Percentiles rank a stretch among this genome's conserved stretches.
Conservation (phyloP, 2,329 filamentous ascomycete genomes). For the Alternaria solani region DNA sequence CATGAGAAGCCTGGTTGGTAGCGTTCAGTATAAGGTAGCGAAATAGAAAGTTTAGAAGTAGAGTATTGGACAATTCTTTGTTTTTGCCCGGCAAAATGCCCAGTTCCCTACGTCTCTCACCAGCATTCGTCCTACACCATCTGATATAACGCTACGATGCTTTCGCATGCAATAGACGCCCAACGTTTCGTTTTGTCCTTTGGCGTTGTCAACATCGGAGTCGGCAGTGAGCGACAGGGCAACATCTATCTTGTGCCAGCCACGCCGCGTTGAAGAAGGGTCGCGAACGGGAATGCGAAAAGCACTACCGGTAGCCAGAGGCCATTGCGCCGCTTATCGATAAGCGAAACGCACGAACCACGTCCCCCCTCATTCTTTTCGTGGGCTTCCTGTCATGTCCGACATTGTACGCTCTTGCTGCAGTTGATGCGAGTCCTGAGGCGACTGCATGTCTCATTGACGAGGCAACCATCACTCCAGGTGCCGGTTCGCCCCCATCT, state of each 20-base stretch:
- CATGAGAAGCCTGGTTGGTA: neutral
- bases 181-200: no score
- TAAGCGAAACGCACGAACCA: slow-evolving; percentile 10
- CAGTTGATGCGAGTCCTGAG: slow-evolving; percentile 10
- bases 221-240: no score
- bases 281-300: neutral
- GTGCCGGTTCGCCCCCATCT: neutral
- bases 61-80: neutral
- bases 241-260: no score
- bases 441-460: slow-evolving; percentile 3
- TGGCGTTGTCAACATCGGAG: neutral
- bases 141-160: no score
- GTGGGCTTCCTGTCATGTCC: neutral
- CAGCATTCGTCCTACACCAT: no score
- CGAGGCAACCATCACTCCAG: neutral
- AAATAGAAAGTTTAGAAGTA: neutral
- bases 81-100: neutral
- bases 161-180: no score
- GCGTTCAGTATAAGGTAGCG: neutral
- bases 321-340: slow-evolving; percentile 14
- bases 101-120: no score
- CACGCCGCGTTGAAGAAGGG: neutral
- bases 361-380: slow-evolving; percentile 5
- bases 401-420: neutral
- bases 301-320: neutral